These are phyloP conservation scores for Arachis stenosperma DNA, from an alignment of 306 rosid species.

Conservation along the genomic window DNA sequence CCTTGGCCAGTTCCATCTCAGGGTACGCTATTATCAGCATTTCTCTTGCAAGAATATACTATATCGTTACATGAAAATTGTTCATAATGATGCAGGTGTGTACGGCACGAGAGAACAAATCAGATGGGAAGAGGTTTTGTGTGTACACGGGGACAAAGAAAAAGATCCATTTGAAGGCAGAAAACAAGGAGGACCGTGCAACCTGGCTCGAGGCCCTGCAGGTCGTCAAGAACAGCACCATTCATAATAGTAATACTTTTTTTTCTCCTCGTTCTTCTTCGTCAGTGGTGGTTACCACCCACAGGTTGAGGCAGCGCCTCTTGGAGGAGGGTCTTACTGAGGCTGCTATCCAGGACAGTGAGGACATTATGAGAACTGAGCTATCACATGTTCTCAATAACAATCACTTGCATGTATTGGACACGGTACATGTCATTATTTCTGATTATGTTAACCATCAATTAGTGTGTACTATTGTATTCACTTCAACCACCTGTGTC, in stretches of 20 bases:
- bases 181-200: slow-evolving; percentile 35
- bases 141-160: slow-evolving; percentile 46
- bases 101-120: slow-evolving; percentile 37
- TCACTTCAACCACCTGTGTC: slow-evolving; percentile 18
- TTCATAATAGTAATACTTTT: slow-evolving; percentile 29
- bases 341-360: slow-evolving; percentile 61
- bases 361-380: slow-evolving; percentile 69
- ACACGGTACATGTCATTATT: slow-evolving; percentile 39
- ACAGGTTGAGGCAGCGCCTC: slow-evolving; percentile 61
- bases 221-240: slow-evolving; percentile 41
- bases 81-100: slow-evolving; percentile 34
- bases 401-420: slow-evolving; percentile 64
- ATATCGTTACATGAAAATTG: too few species aligned
- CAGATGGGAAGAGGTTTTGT: slow-evolving; percentile 37
- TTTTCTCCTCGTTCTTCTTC: slow-evolving; percentile 44
- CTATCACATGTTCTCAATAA: slow-evolving; percentile 63
- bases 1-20: slow-evolving; percentile 35
- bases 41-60: neutral
- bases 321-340: slow-evolving; percentile 62
- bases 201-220: slow-evolving; percentile 40
- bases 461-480: neutral
- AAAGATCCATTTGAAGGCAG: slow-evolving; percentile 43
- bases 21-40: slow-evolving; percentile 13
- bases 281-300: slow-evolving; percentile 48
- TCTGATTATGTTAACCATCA: neutral